Evolutionary conservation across 2,329 filamentous ascomycete genomes (phyloP).

Genomic region (Penicillium sp.): DNA sequence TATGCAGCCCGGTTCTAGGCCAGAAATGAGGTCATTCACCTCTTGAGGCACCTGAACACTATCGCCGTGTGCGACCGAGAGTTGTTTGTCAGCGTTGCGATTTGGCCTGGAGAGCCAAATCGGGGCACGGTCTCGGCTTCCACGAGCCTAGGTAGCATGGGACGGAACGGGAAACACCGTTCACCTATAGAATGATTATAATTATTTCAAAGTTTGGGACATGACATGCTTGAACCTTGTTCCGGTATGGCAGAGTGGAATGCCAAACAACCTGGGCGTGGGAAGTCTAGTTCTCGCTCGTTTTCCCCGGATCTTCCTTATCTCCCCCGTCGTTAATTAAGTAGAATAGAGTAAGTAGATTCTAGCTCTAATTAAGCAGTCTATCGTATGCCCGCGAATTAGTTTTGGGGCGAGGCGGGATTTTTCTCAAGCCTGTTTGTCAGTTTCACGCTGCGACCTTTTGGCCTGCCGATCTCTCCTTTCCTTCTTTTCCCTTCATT

Average conservation of each 20-base stretch:
- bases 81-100: slow-evolving; percentile 12
- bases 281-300: background rate
- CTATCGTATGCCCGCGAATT: background rate
- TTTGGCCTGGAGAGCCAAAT: slow-evolving; percentile 3
- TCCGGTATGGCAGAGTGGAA: background rate
- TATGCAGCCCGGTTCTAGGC: slow-evolving; percentile 8
- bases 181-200: background rate
- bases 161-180: background rate
- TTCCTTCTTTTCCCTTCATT: background rate
- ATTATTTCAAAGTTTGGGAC: background rate
- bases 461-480: slow-evolving; percentile 6
- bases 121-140: background rate
- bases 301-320: slow-evolving; percentile 21
- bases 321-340: background rate
- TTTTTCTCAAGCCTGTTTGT: background rate
- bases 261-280: background rate
- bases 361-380: background rate
- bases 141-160: background rate
- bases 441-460: background rate
- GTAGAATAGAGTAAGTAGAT: background rate
- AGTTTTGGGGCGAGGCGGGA: background rate
- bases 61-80: slow-evolving; percentile 7
- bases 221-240: background rate
- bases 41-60: background rate
- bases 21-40: background rate